Evolutionary conservation across 1,284 basidiomycete species (phyloP), one percentile per base, ranked within the genome.

Genomic region (Sutorius eximius): DNA sequence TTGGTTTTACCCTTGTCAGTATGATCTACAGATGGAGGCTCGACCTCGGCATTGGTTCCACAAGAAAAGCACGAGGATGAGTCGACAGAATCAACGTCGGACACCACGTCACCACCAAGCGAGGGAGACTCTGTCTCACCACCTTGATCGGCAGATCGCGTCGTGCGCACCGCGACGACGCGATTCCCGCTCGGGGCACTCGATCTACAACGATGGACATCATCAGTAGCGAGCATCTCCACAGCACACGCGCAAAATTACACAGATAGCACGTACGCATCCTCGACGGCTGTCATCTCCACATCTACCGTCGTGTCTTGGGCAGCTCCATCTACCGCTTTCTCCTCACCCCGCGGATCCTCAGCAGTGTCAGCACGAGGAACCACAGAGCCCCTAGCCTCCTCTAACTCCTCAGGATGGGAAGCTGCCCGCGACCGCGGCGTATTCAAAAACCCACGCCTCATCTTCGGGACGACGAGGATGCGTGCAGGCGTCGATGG

Each of bases 401-500:
- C 6, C 24, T 27, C 24, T 27, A 6, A 3, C 24, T 27, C 24
- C 13, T n/a, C n/a, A 24, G 49, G 13, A 42, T 24, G 47, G 20
- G 38, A 27, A 5, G 24, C 24, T 27, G 24, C 24, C 24, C 24
- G 24, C 5, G 24, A 1, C 3, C 48, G 57, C 0, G 40, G 5
- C 2, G 53, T 51, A n/a, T 59, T 61, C 32, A 59, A 30, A 36
- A 64, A 64, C 0, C 56, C 59, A 1, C 55, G 63, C n/a, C 54
- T 55, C 65, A 67, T 27, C 24, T 27, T 66, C 33, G 46, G 6
- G 43, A 18, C 8, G 46, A 32, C 8, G 36, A 27, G 16, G 29
- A 9, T 27, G 5, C 24, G 24, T n/a, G 24, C 24, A 27, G 6
- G 6, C 24, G 24, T 27, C 4, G 24, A 27, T 5, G 24, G 6